A percentile compares a stretch with the other conserved stretches of the same genome.
Evolutionary conservation across 2,329 filamentous ascomycete genomes (phyloP).

Genomic region (Fusarium domesticum): DNA sequence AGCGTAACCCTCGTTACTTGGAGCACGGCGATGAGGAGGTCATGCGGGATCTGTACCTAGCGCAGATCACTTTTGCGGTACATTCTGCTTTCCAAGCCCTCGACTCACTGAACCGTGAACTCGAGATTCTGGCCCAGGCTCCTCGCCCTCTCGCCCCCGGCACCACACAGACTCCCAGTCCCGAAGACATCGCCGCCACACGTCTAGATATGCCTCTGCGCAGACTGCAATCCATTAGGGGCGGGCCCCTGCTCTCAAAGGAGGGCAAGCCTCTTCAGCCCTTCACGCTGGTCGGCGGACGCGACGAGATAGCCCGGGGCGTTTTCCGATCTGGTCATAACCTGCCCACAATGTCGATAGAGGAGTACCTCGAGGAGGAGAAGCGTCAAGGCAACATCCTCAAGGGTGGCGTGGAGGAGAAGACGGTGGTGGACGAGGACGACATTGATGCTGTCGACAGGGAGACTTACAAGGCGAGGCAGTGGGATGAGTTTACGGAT

Average conservation of each 20-base stretch:
- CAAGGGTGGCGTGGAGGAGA: slow-evolving; percentile 78
- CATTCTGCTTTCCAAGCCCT: slow-evolving; percentile 83
- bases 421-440: slow-evolving; percentile 81
- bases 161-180: slow-evolving; percentile 43
- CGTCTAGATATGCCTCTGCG: slow-evolving; percentile 66
- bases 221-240: slow-evolving; percentile 48
- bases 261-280: slow-evolving; percentile 84
- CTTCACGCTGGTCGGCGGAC: slow-evolving; percentile 78
- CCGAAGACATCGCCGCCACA: slow-evolving; percentile 54
- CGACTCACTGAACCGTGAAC: slow-evolving; percentile 82
- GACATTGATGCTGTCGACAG: slow-evolving; percentile 81
- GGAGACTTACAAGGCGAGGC: slow-evolving; percentile 88
- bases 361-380: slow-evolving; percentile 96
- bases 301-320: slow-evolving; percentile 70
- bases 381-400: slow-evolving; percentile 80
- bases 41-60: slow-evolving; percentile 74
- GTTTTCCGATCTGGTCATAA: slow-evolving; percentile 92
- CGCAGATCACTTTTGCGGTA: slow-evolving; percentile 68
- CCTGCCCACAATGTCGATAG: slow-evolving; percentile 94
- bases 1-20: slow-evolving; percentile 48
- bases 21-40: slow-evolving; percentile 75
- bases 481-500: slow-evolving; percentile 94
- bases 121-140: slow-evolving; percentile 75
- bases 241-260: slow-evolving; percentile 71
- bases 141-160: slow-evolving; percentile 54